phyloP scores from a whole-genome alignment of 176 grass and related monocot species.

The Alopecurus myosuroides region DNA sequence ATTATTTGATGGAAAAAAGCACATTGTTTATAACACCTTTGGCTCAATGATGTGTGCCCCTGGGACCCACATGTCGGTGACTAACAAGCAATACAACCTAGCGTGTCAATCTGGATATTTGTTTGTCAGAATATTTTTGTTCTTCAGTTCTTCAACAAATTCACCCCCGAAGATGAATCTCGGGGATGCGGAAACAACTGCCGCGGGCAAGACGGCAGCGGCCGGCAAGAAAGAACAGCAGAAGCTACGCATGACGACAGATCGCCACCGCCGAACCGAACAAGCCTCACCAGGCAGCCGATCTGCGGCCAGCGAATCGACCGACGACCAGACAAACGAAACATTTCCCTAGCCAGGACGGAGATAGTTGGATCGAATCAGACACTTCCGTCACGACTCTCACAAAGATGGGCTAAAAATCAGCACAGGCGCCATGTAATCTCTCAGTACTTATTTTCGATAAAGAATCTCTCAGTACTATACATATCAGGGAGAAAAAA shows the following conservation, averaged over 20 bases:
- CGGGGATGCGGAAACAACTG: not conserved
- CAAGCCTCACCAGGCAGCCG: not conserved
- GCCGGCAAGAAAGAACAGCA: not conserved
- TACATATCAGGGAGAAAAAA: too few species aligned
- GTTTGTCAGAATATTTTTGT: not conserved
- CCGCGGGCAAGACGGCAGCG: not conserved
- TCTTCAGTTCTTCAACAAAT: not conserved
- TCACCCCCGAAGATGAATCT: not conserved
- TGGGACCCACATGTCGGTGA: not conserved
- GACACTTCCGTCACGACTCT: not conserved
- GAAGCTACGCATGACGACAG: not conserved
- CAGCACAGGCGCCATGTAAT: too few species aligned
- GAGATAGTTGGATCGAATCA: not conserved
- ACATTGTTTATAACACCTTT: not conserved
- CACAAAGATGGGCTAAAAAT: not conserved
- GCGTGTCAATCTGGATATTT: not conserved
- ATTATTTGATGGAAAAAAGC: not conserved
- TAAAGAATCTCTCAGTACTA: too few species aligned
- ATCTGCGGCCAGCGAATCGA: not conserved
- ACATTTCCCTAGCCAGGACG: not conserved
- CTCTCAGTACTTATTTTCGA: too few species aligned
- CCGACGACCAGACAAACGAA: not conserved
- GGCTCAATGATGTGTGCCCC: not conserved
- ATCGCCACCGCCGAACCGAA: not conserved
- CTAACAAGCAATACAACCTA: not conserved